Base-by-base conservation (phyloP, 2,329 filamentous ascomycete species). In the Trichoderma harzianum region DNA sequence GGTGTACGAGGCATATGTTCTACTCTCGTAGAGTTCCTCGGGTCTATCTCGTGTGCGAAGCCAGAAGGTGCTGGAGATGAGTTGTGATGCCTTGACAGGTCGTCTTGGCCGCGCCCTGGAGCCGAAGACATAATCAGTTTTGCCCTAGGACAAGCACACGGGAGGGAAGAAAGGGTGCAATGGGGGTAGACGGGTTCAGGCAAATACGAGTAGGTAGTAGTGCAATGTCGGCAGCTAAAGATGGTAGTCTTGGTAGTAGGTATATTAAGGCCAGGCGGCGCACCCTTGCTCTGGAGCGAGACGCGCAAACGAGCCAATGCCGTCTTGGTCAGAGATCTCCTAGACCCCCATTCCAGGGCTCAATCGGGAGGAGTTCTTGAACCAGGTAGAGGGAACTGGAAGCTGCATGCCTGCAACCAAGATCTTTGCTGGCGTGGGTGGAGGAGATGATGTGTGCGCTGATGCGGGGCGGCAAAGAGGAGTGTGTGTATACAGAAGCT, bases 1-100 rank as follows among this genome's bases (percentile, higher is more conserved):
- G 76, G 76, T 57, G 74, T 74, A 30, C 62, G 75, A 60, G 77
- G 73, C 76, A 79, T 78, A 69, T 74, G 71, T 71, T 76, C 75
- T 11, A 72, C 30, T 16, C 57, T 64, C 60, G 63, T 72, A 53
- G 73, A 66, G 32, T 71, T 73, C 47, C 72, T 71, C 55, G 73
- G 61, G 61, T 74, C 65, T 60, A 73, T 76, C 18, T 63, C 60
- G 51, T 76, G 73, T 61, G 75, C 60, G 36, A 74, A 68, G 62
- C 74, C 70, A 36, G 74, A 73, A 67, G 75, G 76, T 75, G 77
- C 76, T 65, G 65, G 39, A 75, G 65, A 63, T 68, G 58, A 70
- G 71, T 60, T 39, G 68, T 66, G 65, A 57, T 55, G 72, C 74
- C 76, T 39, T 70, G 28, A 28, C 24, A 62, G 64, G 61, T 47